phyloP scores from a whole-genome alignment of 2,329 filamentous ascomycete genomes.

The Aspergillus tanneri region DNA sequence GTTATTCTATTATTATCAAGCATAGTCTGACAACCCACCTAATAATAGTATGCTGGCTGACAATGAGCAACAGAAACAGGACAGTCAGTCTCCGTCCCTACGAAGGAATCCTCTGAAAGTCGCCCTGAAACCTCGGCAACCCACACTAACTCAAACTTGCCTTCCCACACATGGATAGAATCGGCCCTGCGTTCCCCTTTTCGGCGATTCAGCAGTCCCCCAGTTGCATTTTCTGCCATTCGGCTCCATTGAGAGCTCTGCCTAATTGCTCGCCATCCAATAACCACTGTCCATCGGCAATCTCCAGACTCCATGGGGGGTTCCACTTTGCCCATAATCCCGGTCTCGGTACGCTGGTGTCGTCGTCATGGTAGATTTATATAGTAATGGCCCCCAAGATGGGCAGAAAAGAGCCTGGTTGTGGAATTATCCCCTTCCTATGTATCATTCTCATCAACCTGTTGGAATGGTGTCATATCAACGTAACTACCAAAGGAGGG shows the following conservation, averaged over 20 bases:
- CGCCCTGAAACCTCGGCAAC: conserved; percentile 4
- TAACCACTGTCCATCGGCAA: neutral
- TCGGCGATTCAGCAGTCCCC: conserved; percentile 1
- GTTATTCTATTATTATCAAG: no score
- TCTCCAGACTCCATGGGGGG: conserved; percentile 5
- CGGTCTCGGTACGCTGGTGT: conserved; percentile 1
- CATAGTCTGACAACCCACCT: neutral
- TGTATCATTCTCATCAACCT: neutral
- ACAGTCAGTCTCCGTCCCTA: no score
- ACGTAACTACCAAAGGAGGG: neutral
- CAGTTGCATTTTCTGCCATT: conserved; percentile 1
- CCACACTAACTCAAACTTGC: neutral
- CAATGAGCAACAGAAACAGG: no score
- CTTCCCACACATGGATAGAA: neutral
- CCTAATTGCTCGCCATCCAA: neutral
- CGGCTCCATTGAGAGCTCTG: conserved; percentile 3
- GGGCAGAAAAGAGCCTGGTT: neutral
- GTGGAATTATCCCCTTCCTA: conserved; percentile 1
- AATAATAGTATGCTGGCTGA: conserved; percentile 2
- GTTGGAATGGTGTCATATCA: neutral
- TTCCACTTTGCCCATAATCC: conserved; percentile 1
- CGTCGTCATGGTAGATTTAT: conserved; percentile 2
- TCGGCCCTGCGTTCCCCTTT: conserved; percentile 2
- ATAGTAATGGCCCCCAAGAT: conserved; percentile 6
- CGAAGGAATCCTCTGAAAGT: no score